Evolutionary conservation across 2,329 filamentous ascomycete species (phyloP).

Genomic region (Myriosclerotinia duriaeana): DNA sequence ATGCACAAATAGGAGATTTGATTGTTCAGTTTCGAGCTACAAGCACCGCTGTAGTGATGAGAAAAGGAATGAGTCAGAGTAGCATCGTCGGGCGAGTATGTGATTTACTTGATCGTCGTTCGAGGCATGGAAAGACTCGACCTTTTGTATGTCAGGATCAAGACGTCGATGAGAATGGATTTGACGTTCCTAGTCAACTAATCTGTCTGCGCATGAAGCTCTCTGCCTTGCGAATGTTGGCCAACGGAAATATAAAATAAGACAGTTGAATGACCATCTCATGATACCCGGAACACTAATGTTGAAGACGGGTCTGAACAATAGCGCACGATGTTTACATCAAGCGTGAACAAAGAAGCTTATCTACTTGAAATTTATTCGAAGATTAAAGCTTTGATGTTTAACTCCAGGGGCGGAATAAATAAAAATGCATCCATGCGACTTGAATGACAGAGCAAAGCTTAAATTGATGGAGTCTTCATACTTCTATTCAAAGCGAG

Average conservation of each 20-base stretch:
- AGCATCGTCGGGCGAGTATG: constrained; percentile 14
- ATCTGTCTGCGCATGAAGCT: constrained; percentile 21
- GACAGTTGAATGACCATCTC: background rate
- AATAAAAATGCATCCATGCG: background rate
- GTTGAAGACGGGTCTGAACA: too few species aligned
- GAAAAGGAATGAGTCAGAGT: background rate
- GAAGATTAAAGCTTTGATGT: too few species aligned
- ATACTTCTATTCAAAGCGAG: background rate
- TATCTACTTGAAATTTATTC: background rate
- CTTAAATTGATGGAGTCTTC: background rate
- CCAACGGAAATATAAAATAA: background rate
- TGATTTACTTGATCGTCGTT: constrained; percentile 8
- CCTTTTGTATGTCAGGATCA: constrained; percentile 16
- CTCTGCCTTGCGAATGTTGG: constrained; percentile 9
- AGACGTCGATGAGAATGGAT: constrained; percentile 12
- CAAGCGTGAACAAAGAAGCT: too few species aligned
- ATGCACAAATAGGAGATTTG: constrained; percentile 2
- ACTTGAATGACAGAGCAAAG: background rate
- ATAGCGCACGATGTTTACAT: background rate
- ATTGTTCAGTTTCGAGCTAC: constrained; percentile 18
- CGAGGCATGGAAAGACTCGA: constrained; percentile 7
- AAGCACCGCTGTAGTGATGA: constrained; percentile 15
- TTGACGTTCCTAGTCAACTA: constrained; percentile 4
- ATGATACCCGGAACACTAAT: background rate
- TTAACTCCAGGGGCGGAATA: background rate